These are phyloP conservation scores for Fagopyrum esculentum DNA, from an alignment of 148 eudicot species.

Conservation along the genomic window DNA sequence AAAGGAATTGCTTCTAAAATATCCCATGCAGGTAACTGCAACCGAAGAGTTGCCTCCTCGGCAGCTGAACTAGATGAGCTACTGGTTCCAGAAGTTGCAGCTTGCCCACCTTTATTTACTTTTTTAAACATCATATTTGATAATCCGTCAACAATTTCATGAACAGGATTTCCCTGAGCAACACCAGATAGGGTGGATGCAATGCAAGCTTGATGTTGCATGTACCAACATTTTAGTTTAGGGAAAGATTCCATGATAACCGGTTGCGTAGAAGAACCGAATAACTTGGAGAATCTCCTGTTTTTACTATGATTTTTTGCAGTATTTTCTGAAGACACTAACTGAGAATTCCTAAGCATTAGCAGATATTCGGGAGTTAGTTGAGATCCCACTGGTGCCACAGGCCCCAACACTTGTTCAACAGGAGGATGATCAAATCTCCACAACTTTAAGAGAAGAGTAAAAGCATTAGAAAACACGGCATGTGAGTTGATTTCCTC, in stretches of 20 bases:
- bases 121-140: slow-evolving; percentile 80
- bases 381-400: slow-evolving; percentile 62
- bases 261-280: slow-evolving; percentile 28
- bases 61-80: slow-evolving; percentile 43
- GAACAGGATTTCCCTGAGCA: slow-evolving; percentile 70
- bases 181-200: slow-evolving; percentile 84
- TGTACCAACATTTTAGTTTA: slow-evolving; percentile 77
- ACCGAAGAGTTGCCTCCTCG: slow-evolving; percentile 44
- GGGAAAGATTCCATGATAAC: slow-evolving; percentile 87
- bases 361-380: slow-evolving; percentile 83
- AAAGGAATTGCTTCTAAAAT: slow-evolving; percentile 93
- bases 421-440: slow-evolving; percentile 80
- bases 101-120: slow-evolving; percentile 49
- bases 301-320: slow-evolving; percentile 34
- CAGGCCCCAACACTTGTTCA: slow-evolving; percentile 50
- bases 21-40: slow-evolving; percentile 94
- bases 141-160: slow-evolving; percentile 79
- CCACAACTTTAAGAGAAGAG: slow-evolving; percentile 80
- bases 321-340: slow-evolving; percentile 40
- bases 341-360: slow-evolving; percentile 62
- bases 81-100: slow-evolving; percentile 65
- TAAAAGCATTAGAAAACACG: slow-evolving; percentile 90
- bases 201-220: slow-evolving; percentile 85
- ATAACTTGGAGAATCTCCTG: slow-evolving; percentile 29
- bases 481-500: slow-evolving; percentile 69